Evolutionary conservation across 2,329 filamentous ascomycete species (phyloP).

Genomic region (Pyrenophora tritici-repentis): DNA sequence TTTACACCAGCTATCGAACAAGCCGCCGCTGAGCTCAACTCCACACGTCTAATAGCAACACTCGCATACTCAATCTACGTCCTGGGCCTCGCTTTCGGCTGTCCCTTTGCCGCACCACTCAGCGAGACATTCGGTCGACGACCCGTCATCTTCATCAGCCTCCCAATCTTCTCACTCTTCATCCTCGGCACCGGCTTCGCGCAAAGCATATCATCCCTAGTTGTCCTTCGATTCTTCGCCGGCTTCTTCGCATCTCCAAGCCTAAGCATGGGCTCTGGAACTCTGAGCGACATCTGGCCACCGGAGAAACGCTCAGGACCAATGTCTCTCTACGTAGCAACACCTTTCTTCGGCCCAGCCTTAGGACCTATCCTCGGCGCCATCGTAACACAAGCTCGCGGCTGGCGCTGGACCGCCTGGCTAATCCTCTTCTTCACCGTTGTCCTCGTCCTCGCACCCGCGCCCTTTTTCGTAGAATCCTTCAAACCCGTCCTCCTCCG

Average conservation of each 20-base stretch:
- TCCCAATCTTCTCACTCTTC: slow-evolving; percentile 65
- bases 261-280: slow-evolving; percentile 48
- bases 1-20: slow-evolving; percentile 17
- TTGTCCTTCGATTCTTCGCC: slow-evolving; percentile 65
- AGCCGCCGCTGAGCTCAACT: slow-evolving; percentile 21
- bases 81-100: slow-evolving; percentile 67
- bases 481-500: slow-evolving; percentile 56
- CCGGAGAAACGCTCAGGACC: slow-evolving; percentile 37
- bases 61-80: slow-evolving; percentile 31
- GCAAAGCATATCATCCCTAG: slow-evolving; percentile 70
- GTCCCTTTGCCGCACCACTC: slow-evolving; percentile 72
- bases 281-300: slow-evolving; percentile 44
- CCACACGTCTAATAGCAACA: slow-evolving; percentile 22
- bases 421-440: slow-evolving; percentile 48
- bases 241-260: slow-evolving; percentile 39
- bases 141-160: slow-evolving; percentile 70
- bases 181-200: slow-evolving; percentile 50
- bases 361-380: slow-evolving; percentile 49
- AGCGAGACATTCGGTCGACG: slow-evolving; percentile 73
- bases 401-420: slow-evolving; percentile 50
- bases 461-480: slow-evolving; percentile 57
- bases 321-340: slow-evolving; percentile 39
- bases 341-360: slow-evolving; percentile 45
- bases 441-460: slow-evolving; percentile 34
- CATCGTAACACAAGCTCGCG: slow-evolving; percentile 43